These are phyloP conservation scores for Ophiosphaerella herpotricha DNA, from an alignment of 2,329 filamentous ascomycete genomes.

Conservation along the genomic window DNA sequence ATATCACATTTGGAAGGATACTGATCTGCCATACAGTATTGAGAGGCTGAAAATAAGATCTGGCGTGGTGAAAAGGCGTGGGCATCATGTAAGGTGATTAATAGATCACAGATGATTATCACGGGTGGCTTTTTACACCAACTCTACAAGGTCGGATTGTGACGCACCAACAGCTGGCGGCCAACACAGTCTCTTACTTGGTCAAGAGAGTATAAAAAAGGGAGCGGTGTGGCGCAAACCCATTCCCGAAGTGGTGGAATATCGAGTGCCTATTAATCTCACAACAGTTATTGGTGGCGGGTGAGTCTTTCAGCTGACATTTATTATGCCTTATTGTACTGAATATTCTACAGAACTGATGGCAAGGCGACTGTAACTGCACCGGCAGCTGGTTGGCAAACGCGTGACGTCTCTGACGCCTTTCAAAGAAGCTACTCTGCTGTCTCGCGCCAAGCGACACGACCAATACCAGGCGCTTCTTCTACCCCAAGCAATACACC, in stretches of 20 bases:
- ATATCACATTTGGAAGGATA: not conserved
- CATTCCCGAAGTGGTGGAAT: slow-evolving; percentile 7
- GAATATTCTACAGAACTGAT: slow-evolving; percentile 25
- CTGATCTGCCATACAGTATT: not conserved
- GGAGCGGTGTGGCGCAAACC: not conserved
- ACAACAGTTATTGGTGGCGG: slow-evolving; percentile 48
- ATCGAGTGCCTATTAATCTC: slow-evolving; percentile 54
- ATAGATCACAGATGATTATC: slow-evolving; percentile 62
- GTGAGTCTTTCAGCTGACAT: slow-evolving; percentile 8
- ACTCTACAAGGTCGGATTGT: slow-evolving; percentile 51
- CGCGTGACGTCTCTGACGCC: slow-evolving; percentile 55
- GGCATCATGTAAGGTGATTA: slow-evolving; percentile 60
- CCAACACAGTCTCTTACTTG: slow-evolving; percentile 58
- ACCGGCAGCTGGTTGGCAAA: slow-evolving; percentile 55
- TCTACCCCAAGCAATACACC: slow-evolving; percentile 12
- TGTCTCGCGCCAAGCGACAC: slow-evolving; percentile 54
- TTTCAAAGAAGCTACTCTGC: slow-evolving; percentile 55
- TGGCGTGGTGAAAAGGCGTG: slow-evolving; percentile 44
- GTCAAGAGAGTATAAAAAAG: slow-evolving; percentile 43
- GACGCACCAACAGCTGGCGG: slow-evolving; percentile 57
- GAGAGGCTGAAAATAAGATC: not conserved
- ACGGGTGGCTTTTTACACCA: slow-evolving; percentile 59
- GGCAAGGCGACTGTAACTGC: slow-evolving; percentile 58
- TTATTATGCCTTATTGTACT: not conserved
- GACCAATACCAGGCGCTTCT: slow-evolving; percentile 35